Evolutionary conservation across 1,284 basidiomycete genomes (phyloP).

Genomic region (Malassezia restricta): DNA sequence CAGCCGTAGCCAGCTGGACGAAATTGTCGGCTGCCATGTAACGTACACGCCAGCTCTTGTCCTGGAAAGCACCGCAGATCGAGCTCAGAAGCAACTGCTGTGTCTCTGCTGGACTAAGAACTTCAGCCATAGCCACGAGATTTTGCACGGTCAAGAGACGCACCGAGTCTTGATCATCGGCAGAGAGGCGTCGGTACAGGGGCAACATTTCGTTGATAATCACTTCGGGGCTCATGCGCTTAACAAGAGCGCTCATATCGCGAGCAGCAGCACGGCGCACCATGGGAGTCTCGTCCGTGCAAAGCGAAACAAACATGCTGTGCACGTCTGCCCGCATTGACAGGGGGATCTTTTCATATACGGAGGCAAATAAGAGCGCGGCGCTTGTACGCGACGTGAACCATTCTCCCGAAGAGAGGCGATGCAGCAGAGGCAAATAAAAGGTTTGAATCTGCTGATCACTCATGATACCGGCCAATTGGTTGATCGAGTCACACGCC

Average conservation of each 20-base stretch:
- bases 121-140: slow-evolving; percentile 78
- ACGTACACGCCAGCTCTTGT: slow-evolving; percentile 97
- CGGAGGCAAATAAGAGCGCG: slow-evolving; percentile 83
- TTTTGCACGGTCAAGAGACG: slow-evolving; percentile 90
- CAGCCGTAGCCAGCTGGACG: slow-evolving; percentile 73
- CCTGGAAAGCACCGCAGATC: slow-evolving; percentile 69
- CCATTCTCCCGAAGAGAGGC: slow-evolving; percentile 90
- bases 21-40: slow-evolving; percentile 99
- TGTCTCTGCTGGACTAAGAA: slow-evolving; percentile 70
- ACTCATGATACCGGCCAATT: slow-evolving; percentile 69
- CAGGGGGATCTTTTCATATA: slow-evolving; percentile 55
- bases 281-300: slow-evolving; percentile 96
- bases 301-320: slow-evolving; percentile 69
- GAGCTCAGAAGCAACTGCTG: slow-evolving; percentile 74
- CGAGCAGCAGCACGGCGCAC: slow-evolving; percentile 91
- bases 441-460: slow-evolving; percentile 72
- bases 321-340: slow-evolving; percentile 76
- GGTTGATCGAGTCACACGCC: slow-evolving; percentile 90
- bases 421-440: slow-evolving; percentile 81
- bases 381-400: slow-evolving; percentile 97
- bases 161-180: slow-evolving; percentile 97
- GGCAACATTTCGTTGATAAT: slow-evolving; percentile 71
- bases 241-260: slow-evolving; percentile 59
- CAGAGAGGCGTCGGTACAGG: slow-evolving; percentile 83
- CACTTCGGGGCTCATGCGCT: slow-evolving; percentile 45